Conservation (phyloP, 495 filamentous ascomycete genomes). For the Tuber umbilicatum region DNA sequence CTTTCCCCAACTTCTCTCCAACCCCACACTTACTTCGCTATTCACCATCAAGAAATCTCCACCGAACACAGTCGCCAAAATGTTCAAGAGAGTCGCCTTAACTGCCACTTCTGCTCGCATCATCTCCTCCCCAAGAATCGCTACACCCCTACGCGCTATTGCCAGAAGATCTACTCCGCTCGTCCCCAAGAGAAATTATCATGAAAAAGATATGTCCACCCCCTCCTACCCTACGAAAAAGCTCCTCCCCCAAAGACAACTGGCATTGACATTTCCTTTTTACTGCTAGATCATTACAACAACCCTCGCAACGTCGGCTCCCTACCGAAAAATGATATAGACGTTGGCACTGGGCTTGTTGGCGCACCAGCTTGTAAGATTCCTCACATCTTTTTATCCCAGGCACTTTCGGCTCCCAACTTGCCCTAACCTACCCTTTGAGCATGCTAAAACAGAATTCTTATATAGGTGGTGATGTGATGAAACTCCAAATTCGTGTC, state of each 20-base stretch:
- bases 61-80: conserved; percentile 8
- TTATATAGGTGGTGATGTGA: conserved; percentile 73
- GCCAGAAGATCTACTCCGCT: conserved; percentile 16
- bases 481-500: conserved; percentile 98
- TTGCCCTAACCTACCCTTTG: background rate
- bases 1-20: conserved; percentile 4
- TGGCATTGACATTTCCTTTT: conserved; percentile 21
- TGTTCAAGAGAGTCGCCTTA: conserved; percentile 29
- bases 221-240: background rate
- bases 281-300: conserved; percentile 85
- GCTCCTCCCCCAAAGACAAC: conserved; percentile 11
- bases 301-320: conserved; percentile 91
- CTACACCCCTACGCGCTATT: conserved; percentile 12
- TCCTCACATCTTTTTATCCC: background rate
- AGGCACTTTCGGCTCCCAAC: background rate
- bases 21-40: conserved; percentile 6
- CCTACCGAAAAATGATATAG: conserved; percentile 72
- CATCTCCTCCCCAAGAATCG: conserved; percentile 10
- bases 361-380: conserved; percentile 67
- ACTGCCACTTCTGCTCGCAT: conserved; percentile 20
- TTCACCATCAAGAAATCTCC: conserved; percentile 6
- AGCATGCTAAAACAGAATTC: background rate
- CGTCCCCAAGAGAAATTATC: conserved; percentile 26
- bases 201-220: conserved; percentile 39
- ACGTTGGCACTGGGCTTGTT: conserved; percentile 95